Evolutionary conservation across 1,284 basidiomycete species (phyloP).

Genomic region (Clitocybe nebularis): DNA sequence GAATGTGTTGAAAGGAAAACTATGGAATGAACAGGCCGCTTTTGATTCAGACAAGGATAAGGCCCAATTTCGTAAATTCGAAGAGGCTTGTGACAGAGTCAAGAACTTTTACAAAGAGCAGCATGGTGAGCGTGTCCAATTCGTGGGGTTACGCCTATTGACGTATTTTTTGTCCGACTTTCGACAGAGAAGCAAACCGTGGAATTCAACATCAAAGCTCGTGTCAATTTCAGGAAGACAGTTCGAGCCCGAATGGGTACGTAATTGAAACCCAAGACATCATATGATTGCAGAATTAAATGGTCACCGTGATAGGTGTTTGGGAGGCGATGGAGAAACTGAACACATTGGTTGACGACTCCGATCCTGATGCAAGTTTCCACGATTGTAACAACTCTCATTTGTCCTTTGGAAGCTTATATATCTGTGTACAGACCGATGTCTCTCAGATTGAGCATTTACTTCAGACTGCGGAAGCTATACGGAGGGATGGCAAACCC

Average conservation of each 20-base stretch:
- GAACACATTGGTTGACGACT: constrained; percentile 85
- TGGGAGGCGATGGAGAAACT: constrained; percentile 93
- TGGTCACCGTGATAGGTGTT: constrained; percentile 26
- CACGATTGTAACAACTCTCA: background rate
- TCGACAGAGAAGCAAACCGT: constrained; percentile 80
- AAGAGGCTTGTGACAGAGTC: constrained; percentile 82
- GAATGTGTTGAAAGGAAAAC: constrained; percentile 59
- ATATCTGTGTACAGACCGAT: constrained; percentile 45
- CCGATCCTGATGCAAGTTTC: constrained; percentile 72
- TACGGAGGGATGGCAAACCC: constrained; percentile 83
- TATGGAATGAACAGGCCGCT: constrained; percentile 58
- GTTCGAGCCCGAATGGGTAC: constrained; percentile 60
- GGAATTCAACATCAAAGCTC: constrained; percentile 75
- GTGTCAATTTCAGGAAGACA: constrained; percentile 66
- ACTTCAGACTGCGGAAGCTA: constrained; percentile 89
- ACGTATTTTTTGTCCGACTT: background rate
- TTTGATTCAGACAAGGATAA: constrained; percentile 83
- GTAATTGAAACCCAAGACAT: background rate
- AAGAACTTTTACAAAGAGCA: constrained; percentile 87
- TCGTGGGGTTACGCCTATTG: background rate
- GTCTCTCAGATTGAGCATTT: constrained; percentile 89
- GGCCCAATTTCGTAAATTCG: constrained; percentile 65
- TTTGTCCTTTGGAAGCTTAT: background rate
- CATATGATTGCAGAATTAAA: too few relatives aligned
- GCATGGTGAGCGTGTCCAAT: constrained; percentile 47